Base-by-base conservation (phyloP, 2,329 filamentous ascomycete genomes). In the Ophiocordyceps australis region DNA sequence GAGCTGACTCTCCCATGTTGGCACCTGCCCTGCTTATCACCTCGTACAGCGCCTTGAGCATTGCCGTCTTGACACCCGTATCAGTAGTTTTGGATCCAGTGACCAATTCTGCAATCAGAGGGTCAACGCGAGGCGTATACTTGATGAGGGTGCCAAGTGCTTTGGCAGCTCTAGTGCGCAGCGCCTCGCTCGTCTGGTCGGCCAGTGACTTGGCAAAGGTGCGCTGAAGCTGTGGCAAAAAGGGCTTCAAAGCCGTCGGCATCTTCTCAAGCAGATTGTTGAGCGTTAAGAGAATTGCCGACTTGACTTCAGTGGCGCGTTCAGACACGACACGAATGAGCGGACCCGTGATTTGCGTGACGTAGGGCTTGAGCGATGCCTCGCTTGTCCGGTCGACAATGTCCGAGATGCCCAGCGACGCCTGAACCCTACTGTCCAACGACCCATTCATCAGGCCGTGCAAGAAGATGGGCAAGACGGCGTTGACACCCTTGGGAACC, bases 211-310 rank as follows among this genome's bases (percentile, higher is more conserved):
- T 91, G 30, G 89, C 86, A 55, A 98, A 98, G 0, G 89, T 98
- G 32, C 89, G 72, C 52, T 98, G 89, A 27, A 98, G 65, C 46
- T 98, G 89, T 8, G 89, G 89, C 45, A 98, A 55, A 67, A 98
- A 98, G 4, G 89, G 89, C 54, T 95, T 94, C 32, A 98, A 65
- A 38, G 91, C 86, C 8, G 78, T 70, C 1, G 89, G 89, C 49
- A 98, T 95, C 65, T 95, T 98, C 52, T 93, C 83, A 20, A 98
- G 61, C 17, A 98, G 59, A 39, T 91, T 93, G 57, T 94, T 95
- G 37, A 98, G 68, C 0, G 89, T 93, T 28, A 91, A 65, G 32
- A 98, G 61, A 46, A 98, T 93, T 22, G 89, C 89, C 32, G 81
- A 77, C 56, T 93, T 95, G 50, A 98, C 83, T 26, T 98, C 91